phyloP scores from a whole-genome alignment of 2,329 filamentous ascomycete species.

The Aspergillus phoenicis region DNA sequence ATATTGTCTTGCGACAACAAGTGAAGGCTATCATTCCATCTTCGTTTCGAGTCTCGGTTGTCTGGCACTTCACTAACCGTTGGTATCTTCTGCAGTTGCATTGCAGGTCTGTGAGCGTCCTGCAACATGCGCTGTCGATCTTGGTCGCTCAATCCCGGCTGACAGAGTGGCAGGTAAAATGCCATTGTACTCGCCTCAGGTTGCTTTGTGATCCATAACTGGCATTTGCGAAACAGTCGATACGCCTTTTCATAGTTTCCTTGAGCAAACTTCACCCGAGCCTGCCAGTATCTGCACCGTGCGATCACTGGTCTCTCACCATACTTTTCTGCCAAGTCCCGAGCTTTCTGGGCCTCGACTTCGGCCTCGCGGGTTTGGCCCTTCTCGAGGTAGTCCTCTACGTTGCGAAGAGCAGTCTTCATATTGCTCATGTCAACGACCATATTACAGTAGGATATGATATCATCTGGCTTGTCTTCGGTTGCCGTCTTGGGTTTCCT shows the following conservation, averaged over 20 bases:
- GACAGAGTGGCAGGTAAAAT: not conserved
- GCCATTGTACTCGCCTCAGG: not conserved
- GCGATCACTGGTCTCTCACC: constrained; percentile 11
- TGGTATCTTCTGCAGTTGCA: not conserved
- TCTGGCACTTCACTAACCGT: not conserved
- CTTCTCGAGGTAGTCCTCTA: constrained; percentile 5
- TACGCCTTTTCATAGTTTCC: constrained; percentile 18
- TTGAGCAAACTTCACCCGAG: constrained; percentile 25
- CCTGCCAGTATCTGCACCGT: constrained; percentile 32
- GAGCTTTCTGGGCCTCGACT: constrained; percentile 6
- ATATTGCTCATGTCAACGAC: constrained; percentile 2
- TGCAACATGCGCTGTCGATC: not conserved
- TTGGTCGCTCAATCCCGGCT: not conserved
- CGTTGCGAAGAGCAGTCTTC: not conserved
- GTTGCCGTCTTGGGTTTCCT: too few relatives aligned
- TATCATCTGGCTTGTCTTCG: too few relatives aligned
- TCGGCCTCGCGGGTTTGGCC: constrained; percentile 12
- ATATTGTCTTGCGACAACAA: not conserved
- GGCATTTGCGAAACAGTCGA: not conserved
- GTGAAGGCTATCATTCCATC: not conserved
- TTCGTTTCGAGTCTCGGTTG: not conserved
- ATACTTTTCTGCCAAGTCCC: constrained; percentile 11
- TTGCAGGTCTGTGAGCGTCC: not conserved
- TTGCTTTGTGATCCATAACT: not conserved
- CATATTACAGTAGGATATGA: not conserved